These are phyloP conservation scores for Chalciporus chontae DNA, from an alignment of 768 basidiomycete species.

Conservation along the genomic window DNA sequence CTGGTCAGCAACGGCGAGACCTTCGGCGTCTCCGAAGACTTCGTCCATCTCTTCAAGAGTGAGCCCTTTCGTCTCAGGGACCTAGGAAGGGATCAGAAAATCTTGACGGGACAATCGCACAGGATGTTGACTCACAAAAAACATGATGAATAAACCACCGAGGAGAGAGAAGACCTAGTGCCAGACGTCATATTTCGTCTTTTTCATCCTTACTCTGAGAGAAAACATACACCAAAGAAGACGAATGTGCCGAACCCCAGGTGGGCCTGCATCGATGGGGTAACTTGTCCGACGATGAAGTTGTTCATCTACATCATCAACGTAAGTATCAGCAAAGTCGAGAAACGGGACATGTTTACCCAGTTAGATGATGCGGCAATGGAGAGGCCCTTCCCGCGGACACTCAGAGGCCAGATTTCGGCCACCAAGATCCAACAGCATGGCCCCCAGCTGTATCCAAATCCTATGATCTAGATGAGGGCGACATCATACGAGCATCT, in stretches of 20 bases:
- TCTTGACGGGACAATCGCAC: background rate
- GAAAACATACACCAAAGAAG: constrained; percentile 60
- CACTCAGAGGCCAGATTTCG: constrained; percentile 69
- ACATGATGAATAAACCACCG: constrained; percentile 62
- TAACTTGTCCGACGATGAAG: constrained; percentile 56
- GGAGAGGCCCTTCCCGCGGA: constrained; percentile 72
- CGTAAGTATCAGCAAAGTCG: background rate
- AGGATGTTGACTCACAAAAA: constrained; percentile 45
- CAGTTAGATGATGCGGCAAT: constrained; percentile 77
- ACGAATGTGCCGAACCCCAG: constrained; percentile 71
- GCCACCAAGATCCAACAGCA: constrained; percentile 77
- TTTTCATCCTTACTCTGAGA: background rate
- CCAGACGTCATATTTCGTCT: background rate
- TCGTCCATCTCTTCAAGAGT: constrained; percentile 79
- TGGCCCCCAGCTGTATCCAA: constrained; percentile 80
- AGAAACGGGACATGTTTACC: constrained; percentile 34
- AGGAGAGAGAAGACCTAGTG: constrained; percentile 59
- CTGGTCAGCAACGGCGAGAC: constrained; percentile 55
- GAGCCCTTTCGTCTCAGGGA: constrained; percentile 72
- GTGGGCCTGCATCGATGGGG: constrained; percentile 66
- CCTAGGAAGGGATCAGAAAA: constrained; percentile 29
- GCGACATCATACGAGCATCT: background rate
- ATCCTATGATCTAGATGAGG: constrained; percentile 33
- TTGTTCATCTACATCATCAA: constrained; percentile 59
- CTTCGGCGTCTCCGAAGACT: constrained; percentile 58